A percentile compares a stretch with the other conserved stretches of the same genome.
Conservation (phyloP, 139 green algal species). For the Tetradesmus lagerheimii region DNA sequence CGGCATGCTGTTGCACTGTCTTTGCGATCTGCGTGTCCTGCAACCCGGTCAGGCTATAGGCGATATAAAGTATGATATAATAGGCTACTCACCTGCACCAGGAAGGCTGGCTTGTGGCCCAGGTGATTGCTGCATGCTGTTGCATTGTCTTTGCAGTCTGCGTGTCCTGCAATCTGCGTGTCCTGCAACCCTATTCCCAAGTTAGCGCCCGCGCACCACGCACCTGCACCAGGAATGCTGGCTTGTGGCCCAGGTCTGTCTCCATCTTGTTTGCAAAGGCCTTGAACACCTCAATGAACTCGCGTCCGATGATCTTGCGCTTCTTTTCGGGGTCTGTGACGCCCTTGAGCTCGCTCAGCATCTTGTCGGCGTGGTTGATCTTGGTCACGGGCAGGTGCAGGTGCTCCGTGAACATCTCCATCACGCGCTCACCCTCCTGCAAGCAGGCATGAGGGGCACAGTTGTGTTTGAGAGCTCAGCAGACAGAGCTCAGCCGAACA, state of each 20-base stretch:
- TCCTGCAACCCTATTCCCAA: too few relatives aligned
- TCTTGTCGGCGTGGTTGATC: constrained; percentile 85
- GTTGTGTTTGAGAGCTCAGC: too few relatives aligned
- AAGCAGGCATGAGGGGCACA: background rate
- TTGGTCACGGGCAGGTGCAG: constrained; percentile 97
- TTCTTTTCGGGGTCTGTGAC: constrained; percentile 97
- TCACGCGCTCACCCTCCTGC: constrained; percentile 95
- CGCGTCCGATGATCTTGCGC: constrained; percentile 96
- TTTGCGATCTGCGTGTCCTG: too few relatives aligned
- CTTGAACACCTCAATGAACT: constrained; percentile 97
- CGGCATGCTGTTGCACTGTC: too few relatives aligned
- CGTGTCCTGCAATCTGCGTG: too few relatives aligned
- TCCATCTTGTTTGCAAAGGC: constrained; percentile 86
- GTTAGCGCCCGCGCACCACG: too few relatives aligned
- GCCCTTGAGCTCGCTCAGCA: constrained; percentile 76
- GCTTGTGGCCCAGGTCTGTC: constrained; percentile 76
- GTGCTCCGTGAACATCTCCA: constrained; percentile 96
- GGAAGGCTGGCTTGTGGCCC: constrained; percentile 82
- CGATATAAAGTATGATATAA: too few relatives aligned
- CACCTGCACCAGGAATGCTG: constrained; percentile 89
- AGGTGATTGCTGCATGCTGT: constrained; percentile 78
- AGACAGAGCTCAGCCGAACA: too few relatives aligned
- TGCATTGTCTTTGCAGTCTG: too few relatives aligned
- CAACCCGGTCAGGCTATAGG: too few relatives aligned
- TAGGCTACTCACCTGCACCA: constrained; percentile 88